These are phyloP conservation scores for Ogataea kodamae DNA, from an alignment of 805 yeast species.

Conservation along the genomic window DNA sequence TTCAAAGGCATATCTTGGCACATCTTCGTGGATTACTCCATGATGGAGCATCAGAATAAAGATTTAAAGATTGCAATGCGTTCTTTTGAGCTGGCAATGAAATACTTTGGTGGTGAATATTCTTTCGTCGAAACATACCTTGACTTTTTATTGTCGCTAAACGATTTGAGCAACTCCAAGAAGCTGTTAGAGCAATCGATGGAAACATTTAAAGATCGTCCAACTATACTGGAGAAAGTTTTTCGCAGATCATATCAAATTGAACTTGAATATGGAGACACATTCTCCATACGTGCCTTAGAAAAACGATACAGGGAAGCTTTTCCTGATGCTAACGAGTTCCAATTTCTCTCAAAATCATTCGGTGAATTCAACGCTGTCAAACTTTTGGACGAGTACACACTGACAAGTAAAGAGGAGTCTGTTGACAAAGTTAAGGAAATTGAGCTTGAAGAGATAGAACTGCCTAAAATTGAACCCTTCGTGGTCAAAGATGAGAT, in stretches of 20 bases:
- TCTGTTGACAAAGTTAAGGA: conserved; percentile 15
- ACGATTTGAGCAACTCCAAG: conserved; percentile 69
- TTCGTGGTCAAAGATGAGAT: conserved; percentile 39
- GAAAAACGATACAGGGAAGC: conserved; percentile 62
- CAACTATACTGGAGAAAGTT: conserved; percentile 41
- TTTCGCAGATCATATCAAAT: conserved; percentile 60
- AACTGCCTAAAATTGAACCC: conserved; percentile 17
- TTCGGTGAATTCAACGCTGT: conserved; percentile 32
- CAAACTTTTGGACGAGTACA: conserved; percentile 33
- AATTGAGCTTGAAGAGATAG: conserved; percentile 21
- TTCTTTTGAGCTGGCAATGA: conserved; percentile 77
- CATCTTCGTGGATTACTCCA: conserved; percentile 77
- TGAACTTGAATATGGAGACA: conserved; percentile 68
- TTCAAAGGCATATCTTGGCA: conserved; percentile 64
- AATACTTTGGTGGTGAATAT: conserved; percentile 46
- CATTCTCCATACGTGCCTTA: conserved; percentile 61
- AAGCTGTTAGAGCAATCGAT: conserved; percentile 78
- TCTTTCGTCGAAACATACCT: conserved; percentile 66
- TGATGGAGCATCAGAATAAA: conserved; percentile 69
- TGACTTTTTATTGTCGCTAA: conserved; percentile 62
- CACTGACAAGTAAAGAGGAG: conserved; percentile 12
- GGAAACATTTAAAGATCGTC: conserved; percentile 45
- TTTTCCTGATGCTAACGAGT: conserved; percentile 57
- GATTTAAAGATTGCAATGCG: conserved; percentile 67
- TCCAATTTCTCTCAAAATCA: conserved; percentile 21